These are phyloP conservation scores for Plectosphaerella plurivora DNA, from an alignment of 2,329 filamentous ascomycete species.

Conservation along the genomic window DNA sequence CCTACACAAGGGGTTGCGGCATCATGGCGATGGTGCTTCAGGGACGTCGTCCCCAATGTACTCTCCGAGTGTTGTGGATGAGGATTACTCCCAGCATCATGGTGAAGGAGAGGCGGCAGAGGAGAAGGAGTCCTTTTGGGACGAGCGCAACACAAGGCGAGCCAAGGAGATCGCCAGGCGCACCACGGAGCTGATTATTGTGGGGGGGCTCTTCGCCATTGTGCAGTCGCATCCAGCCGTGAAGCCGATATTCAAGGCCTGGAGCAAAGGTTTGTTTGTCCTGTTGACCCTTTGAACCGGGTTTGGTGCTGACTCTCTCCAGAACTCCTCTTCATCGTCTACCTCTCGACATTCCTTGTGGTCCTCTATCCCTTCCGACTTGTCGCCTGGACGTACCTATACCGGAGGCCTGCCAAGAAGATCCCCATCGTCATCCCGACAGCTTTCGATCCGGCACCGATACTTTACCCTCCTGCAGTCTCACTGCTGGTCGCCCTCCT, in stretches of 20 bases:
- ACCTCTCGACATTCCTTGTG: slow-evolving; percentile 34
- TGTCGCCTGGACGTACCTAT: slow-evolving; percentile 40
- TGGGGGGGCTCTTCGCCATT: slow-evolving; percentile 43
- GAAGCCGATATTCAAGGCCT: slow-evolving; percentile 37
- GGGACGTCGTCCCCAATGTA: slow-evolving; percentile 51
- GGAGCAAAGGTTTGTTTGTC: slow-evolving; percentile 49
- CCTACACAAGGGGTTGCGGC: slow-evolving; percentile 73
- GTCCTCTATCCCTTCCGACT: slow-evolving; percentile 57
- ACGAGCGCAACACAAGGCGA: slow-evolving; percentile 28
- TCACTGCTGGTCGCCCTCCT: slow-evolving; percentile 75
- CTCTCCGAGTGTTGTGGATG: slow-evolving; percentile 32
- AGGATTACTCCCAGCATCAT: neutral
- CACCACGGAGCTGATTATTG: slow-evolving; percentile 45
- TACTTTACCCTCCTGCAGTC: slow-evolving; percentile 79
- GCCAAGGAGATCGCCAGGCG: slow-evolving; percentile 49
- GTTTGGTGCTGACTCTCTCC: slow-evolving; percentile 12
- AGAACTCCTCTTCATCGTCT: slow-evolving; percentile 39
- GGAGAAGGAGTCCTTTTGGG: slow-evolving; percentile 8
- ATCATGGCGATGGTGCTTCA: slow-evolving; percentile 49
- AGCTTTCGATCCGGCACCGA: slow-evolving; percentile 83
- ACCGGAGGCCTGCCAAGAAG: slow-evolving; percentile 28
- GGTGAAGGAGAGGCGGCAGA: slow-evolving; percentile 3
- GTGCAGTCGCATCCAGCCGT: slow-evolving; percentile 43
- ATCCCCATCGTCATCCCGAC: slow-evolving; percentile 56
- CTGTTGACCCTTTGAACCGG: neutral